phyloP scores from a whole-genome alignment of 257 asterid genomes.

The Hygrophila difformis region DNA sequence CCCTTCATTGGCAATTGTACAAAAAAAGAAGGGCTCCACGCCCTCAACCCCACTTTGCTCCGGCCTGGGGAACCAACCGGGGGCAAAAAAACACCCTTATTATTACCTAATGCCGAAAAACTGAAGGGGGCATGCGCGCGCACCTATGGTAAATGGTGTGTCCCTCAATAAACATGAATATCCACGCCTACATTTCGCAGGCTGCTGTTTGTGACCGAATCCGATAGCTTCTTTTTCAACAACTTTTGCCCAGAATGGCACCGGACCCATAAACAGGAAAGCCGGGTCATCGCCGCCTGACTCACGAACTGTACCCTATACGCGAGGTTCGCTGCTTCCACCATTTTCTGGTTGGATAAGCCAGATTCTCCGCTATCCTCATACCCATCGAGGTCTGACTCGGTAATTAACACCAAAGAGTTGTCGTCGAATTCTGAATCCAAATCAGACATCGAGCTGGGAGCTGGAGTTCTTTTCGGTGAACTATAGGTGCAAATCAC shows the following conservation, averaged over 20 bases:
- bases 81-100: constrained; percentile 10
- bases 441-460: constrained; percentile 18
- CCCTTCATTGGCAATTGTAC: constrained; percentile 28
- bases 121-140: background rate
- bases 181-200: constrained; percentile 38
- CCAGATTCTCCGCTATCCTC: constrained; percentile 35
- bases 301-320: constrained; percentile 68
- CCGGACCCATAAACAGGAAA: constrained; percentile 63
- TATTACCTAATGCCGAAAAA: constrained; percentile 18
- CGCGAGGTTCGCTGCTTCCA: constrained; percentile 39
- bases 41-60: constrained; percentile 16
- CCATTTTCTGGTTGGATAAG: constrained; percentile 14
- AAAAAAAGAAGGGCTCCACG: constrained; percentile 18
- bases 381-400: constrained; percentile 83
- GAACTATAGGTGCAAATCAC: constrained; percentile 12
- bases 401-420: constrained; percentile 62
- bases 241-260: constrained; percentile 40
- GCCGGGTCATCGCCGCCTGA: constrained; percentile 59
- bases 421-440: constrained; percentile 48
- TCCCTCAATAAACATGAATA: constrained; percentile 53
- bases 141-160: background rate
- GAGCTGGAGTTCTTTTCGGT: constrained; percentile 10
- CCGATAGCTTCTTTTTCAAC: constrained; percentile 34
- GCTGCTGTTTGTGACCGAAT: constrained; percentile 21
- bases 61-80: background rate